These are phyloP conservation scores for Aspergillus cavernicola DNA, from an alignment of 495 filamentous ascomycete genomes.

Conservation along the genomic window DNA sequence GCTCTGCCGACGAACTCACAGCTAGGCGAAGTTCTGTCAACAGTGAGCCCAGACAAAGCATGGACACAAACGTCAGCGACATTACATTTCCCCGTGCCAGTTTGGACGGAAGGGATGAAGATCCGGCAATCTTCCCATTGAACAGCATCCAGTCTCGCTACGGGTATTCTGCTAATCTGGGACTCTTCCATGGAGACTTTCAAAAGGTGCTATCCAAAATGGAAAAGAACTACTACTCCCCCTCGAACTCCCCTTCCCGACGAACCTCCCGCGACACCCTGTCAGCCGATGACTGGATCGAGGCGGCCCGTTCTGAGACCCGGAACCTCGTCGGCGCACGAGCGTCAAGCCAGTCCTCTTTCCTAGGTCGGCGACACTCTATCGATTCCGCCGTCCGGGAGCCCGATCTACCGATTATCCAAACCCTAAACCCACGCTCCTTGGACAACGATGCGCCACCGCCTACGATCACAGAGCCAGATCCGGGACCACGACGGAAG, in stretches of 20 bases:
- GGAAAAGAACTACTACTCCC: conserved; percentile 23
- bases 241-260: conserved; percentile 23
- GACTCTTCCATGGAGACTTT: conserved; percentile 19
- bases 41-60: conserved; percentile 27
- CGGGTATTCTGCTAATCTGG: conserved; percentile 19
- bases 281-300: conserved; percentile 44
- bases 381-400: conserved; percentile 27
- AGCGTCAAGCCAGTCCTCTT: conserved; percentile 24
- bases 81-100: conserved; percentile 23
- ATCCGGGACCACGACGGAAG: conserved; percentile 27
- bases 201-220: conserved; percentile 23
- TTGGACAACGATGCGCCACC: conserved; percentile 16
- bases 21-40: conserved; percentile 27
- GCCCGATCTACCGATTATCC: conserved; percentile 27
- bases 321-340: conserved; percentile 20
- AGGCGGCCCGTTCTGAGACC: conserved; percentile 31
- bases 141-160: conserved; percentile 28
- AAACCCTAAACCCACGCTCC: conserved; percentile 30
- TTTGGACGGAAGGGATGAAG: conserved; percentile 20
- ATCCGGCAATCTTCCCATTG: conserved; percentile 31
- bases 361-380: conserved; percentile 27
- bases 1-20: conserved; percentile 35
- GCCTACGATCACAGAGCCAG: conserved; percentile 10
- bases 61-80: conserved; percentile 33
- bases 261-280: conserved; percentile 18